Evolutionary conservation across 805 yeast genomes (phyloP).

Genomic region (Jamesozyma gamospora): DNA sequence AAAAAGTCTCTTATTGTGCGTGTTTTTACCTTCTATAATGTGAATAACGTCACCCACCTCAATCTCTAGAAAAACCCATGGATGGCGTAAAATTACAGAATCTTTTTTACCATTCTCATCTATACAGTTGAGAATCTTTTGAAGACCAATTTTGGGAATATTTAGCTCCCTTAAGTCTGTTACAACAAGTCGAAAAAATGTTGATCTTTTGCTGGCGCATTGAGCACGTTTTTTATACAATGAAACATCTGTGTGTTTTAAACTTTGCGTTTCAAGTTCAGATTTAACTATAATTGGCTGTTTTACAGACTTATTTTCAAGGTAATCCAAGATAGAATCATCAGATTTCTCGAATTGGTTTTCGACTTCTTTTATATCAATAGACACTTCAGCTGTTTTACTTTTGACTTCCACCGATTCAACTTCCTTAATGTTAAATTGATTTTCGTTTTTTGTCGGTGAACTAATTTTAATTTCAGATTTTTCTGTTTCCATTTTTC

Average conservation of each 20-base stretch:
- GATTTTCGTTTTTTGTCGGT: neutral
- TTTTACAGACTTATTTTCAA: neutral
- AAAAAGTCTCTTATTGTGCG: constrained; percentile 19
- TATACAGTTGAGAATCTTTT: constrained; percentile 45
- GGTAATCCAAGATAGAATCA: constrained; percentile 14
- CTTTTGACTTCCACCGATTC: neutral
- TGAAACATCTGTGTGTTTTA: neutral
- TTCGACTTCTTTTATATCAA: neutral
- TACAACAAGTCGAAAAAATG: constrained; percentile 31
- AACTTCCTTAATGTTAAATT: neutral
- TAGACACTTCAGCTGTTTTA: too few relatives aligned
- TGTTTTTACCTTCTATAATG: constrained; percentile 37
- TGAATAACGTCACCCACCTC: constrained; percentile 50
- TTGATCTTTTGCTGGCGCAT: constrained; percentile 37
- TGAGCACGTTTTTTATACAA: constrained; percentile 26
- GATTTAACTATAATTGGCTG: too few relatives aligned
- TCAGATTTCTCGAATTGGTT: constrained; percentile 5
- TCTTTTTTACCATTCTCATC: constrained; percentile 27
- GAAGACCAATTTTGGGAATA: constrained; percentile 29
- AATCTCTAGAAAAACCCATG: constrained; percentile 44
- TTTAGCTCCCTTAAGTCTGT: constrained; percentile 9
- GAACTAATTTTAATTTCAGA: too few relatives aligned
- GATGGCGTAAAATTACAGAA: constrained; percentile 49
- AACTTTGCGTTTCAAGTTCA: too few relatives aligned
- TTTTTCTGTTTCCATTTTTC: neutral